Evolutionary conservation across 805 yeast genomes (phyloP).

Genomic region (Brettanomyces anomalus): DNA sequence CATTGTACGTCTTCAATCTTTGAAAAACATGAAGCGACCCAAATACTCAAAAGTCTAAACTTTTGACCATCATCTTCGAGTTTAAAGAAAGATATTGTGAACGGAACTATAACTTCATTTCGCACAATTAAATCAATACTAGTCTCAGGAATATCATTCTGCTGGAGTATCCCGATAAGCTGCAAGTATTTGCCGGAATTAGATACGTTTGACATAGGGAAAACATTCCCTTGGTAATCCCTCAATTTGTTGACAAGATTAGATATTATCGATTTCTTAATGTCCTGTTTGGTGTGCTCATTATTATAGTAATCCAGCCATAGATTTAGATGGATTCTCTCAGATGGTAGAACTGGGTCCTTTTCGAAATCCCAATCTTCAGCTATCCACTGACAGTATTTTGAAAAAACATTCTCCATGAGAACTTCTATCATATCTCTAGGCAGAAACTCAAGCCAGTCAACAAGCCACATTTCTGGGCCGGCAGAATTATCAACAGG

Average conservation of each 20-base stretch:
- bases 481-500: slow-evolving; percentile 5
- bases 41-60: slow-evolving; percentile 5
- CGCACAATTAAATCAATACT: slow-evolving; percentile 11
- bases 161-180: background rate
- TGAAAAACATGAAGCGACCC: slow-evolving; percentile 5
- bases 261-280: slow-evolving; percentile 35
- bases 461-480: slow-evolving; percentile 9
- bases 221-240: background rate
- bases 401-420: slow-evolving; percentile 7
- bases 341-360: slow-evolving; percentile 3
- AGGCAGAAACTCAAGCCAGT: slow-evolving; percentile 7
- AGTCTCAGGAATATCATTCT: slow-evolving; percentile 4
- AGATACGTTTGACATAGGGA: too few species aligned
- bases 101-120: slow-evolving; percentile 12
- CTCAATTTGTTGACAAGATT: slow-evolving; percentile 40
- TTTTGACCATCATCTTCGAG: background rate
- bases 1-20: slow-evolving; percentile 1
- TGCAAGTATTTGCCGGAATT: background rate
- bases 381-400: slow-evolving; percentile 16
- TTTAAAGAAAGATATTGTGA: slow-evolving; percentile 8
- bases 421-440: slow-evolving; percentile 11
- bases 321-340: slow-evolving; percentile 15
- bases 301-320: slow-evolving; percentile 27
- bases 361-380: slow-evolving; percentile 12
- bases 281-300: slow-evolving; percentile 10